A percentile compares a stretch with the other conserved stretches of the same genome.
phyloP scores from a whole-genome alignment of 768 basidiomycete species.

The Termitomyces sp. region DNA sequence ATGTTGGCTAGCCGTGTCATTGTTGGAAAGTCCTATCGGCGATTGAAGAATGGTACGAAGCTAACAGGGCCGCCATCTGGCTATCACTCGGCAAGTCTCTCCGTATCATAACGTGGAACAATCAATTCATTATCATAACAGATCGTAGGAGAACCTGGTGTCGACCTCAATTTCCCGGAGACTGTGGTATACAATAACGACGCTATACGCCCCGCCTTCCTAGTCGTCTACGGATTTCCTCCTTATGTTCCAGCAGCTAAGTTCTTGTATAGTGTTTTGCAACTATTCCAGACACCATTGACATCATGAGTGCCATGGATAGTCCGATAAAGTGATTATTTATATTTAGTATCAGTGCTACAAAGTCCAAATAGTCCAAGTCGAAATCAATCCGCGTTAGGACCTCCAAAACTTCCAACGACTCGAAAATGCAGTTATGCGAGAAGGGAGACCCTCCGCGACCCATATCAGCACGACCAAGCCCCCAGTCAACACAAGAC shows the following conservation, averaged over 20 bases:
- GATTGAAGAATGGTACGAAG: conserved; percentile 41
- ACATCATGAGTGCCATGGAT: conserved; percentile 24
- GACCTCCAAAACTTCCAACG: background rate
- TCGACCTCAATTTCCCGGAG: conserved; percentile 63
- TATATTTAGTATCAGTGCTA: background rate
- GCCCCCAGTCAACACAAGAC: conserved; percentile 41
- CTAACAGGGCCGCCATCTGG: conserved; percentile 49
- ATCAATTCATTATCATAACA: conserved; percentile 13
- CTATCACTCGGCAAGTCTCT: conserved; percentile 47
- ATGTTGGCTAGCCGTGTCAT: conserved; percentile 57
- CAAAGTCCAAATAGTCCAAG: background rate
- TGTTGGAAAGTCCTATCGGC: conserved; percentile 52
- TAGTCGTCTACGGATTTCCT: conserved; percentile 52
- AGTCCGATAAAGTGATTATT: background rate
- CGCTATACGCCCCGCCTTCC: conserved; percentile 60
- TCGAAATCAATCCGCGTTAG: background rate
- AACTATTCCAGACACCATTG: conserved; percentile 43
- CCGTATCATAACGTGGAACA: background rate
- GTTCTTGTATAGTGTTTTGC: conserved; percentile 28
- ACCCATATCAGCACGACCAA: conserved; percentile 46
- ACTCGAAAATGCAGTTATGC: too few species aligned
- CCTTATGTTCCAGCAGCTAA: conserved; percentile 22
- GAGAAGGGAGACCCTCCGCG: conserved; percentile 40
- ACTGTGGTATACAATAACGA: conserved; percentile 65
- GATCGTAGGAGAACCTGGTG: conserved; percentile 61